Conservation (phyloP, 2,329 filamentous ascomycete genomes). For the Aspergillus sp. region DNA sequence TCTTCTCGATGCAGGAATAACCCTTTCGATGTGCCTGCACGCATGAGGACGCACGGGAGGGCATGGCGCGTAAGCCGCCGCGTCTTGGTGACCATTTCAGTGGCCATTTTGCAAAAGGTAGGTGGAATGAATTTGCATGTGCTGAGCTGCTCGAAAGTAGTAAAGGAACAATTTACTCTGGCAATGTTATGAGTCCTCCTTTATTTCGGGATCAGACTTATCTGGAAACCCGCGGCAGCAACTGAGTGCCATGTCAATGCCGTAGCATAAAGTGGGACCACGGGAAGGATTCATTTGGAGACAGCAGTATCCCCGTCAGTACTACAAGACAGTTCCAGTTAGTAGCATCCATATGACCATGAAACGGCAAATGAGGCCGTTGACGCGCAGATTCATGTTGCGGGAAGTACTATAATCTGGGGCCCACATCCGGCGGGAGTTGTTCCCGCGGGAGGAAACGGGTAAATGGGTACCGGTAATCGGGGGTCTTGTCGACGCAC, state of each 20-base stretch:
- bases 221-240: background rate
- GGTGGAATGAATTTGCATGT: background rate
- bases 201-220: background rate
- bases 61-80: background rate
- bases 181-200: background rate
- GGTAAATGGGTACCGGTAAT: background rate
- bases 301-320: background rate
- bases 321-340: background rate
- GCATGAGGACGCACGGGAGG: conserved; percentile 1
- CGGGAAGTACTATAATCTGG: background rate
- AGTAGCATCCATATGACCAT: background rate
- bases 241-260: background rate
- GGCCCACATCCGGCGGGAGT: background rate
- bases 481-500: no score
- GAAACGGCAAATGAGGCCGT: background rate
- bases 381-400: background rate
- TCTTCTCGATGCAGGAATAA: background rate
- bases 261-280: background rate
- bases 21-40: conserved; percentile 4
- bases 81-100: background rate
- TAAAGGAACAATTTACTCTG: background rate
- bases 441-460: background rate
- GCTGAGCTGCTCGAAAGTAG: background rate
- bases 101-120: background rate
- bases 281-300: background rate